Conservation (phyloP, 2,329 filamentous ascomycete genomes). For the Akanthomyces dipterigenus region DNA sequence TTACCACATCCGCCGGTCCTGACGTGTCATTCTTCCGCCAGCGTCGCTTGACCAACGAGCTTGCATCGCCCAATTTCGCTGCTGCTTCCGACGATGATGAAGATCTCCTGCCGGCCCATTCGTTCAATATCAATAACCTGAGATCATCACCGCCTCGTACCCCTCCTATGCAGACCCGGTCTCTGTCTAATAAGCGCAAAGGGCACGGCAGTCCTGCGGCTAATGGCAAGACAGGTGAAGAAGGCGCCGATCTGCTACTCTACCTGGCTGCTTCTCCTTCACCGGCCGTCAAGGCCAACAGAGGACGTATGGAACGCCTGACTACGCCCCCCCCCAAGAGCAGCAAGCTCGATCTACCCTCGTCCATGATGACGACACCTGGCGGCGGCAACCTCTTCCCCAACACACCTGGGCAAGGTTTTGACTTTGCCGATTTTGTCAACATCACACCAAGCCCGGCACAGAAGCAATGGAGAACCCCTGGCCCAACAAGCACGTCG, state of each 20-base stretch:
- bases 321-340: constrained; percentile 71
- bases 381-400: constrained; percentile 63
- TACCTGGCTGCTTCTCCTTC: constrained; percentile 91
- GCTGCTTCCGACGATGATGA: constrained; percentile 74
- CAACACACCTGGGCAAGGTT: constrained; percentile 72
- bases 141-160: constrained; percentile 80
- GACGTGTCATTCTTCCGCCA: constrained; percentile 73
- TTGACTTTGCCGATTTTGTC: constrained; percentile 95
- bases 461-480: constrained; percentile 83
- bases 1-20: constrained; percentile 63
- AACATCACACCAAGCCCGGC: constrained; percentile 96
- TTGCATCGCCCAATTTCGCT: constrained; percentile 53
- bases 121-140: constrained; percentile 58
- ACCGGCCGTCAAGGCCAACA: constrained; percentile 56
- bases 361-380: constrained; percentile 84
- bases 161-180: constrained; percentile 59
- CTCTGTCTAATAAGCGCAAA: constrained; percentile 39
- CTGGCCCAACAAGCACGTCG: constrained; percentile 44
- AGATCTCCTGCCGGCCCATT: constrained; percentile 68
- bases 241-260: constrained; percentile 72
- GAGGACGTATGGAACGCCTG: constrained; percentile 58
- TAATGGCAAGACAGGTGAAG: constrained; percentile 59
- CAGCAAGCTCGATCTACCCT: constrained; percentile 62
- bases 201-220: constrained; percentile 38
- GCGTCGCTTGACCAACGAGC: constrained; percentile 59